Percentiles rank a stretch among this genome's conserved stretches.
Conservation (phyloP, 192 early-diverging fungal genomes). For the Entophlyctis luteolus region DNA sequence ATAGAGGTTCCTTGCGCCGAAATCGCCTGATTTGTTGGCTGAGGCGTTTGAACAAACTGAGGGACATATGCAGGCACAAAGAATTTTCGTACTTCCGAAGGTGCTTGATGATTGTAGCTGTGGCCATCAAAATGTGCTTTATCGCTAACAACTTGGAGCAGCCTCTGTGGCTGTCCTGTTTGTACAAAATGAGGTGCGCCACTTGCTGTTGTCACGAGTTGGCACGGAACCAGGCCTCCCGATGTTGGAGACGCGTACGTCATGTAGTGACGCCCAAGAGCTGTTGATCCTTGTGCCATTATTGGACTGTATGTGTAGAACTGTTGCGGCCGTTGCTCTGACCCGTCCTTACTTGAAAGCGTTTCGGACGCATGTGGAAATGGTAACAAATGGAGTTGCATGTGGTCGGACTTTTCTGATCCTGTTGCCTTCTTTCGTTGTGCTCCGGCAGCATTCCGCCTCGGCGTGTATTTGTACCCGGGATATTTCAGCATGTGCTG, state of each 20-base stretch:
- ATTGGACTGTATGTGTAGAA: slow-evolving; percentile 18
- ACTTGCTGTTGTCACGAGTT: slow-evolving; percentile 7
- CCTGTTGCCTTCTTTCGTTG: neutral
- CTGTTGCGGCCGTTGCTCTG: neutral
- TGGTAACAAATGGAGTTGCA: slow-evolving; percentile 15
- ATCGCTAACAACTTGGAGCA: too few relatives aligned
- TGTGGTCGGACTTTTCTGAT: slow-evolving; percentile 7
- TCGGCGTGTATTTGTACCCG: slow-evolving; percentile 57
- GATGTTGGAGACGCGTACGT: slow-evolving; percentile 1
- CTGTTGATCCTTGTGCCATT: slow-evolving; percentile 1
- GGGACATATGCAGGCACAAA: too few relatives aligned
- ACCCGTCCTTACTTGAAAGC: too few relatives aligned
- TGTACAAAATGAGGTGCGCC: slow-evolving; percentile 1
- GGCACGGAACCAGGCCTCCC: slow-evolving; percentile 1
- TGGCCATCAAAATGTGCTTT: too few relatives aligned
- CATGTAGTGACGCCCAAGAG: slow-evolving; percentile 8
- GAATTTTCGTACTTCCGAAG: too few relatives aligned
- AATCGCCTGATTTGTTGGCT: too few relatives aligned
- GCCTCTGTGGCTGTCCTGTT: too few relatives aligned
- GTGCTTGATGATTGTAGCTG: too few relatives aligned
- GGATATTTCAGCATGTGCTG: slow-evolving; percentile 51
- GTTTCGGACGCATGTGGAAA: neutral
- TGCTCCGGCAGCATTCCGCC: neutral
- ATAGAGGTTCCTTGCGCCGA: too few relatives aligned
- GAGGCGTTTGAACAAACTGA: too few relatives aligned